Percentiles rank a stretch among this genome's conserved stretches.
Evolutionary conservation across 2,329 filamentous ascomycete genomes (phyloP).

Genomic region (Aspergillus pseudonomiae): DNA sequence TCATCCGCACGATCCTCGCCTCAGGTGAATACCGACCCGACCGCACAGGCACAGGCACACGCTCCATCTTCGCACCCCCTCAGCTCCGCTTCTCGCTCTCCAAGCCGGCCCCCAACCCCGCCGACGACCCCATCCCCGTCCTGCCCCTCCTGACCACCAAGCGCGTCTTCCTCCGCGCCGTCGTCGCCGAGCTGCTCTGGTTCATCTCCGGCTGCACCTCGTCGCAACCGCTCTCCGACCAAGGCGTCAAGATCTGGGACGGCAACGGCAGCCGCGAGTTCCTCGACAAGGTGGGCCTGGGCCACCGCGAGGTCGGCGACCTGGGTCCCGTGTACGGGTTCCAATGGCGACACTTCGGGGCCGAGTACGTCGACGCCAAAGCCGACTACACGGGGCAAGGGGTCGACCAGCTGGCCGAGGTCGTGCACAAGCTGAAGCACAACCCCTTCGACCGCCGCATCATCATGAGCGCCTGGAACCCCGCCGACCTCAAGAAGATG

Average conservation of each 20-base stretch:
- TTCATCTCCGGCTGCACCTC: conserved; percentile 87
- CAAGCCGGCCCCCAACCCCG: conserved; percentile 49
- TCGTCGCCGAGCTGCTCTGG: conserved; percentile 93
- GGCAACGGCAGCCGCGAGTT: conserved; percentile 91
- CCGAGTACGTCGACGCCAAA: conserved; percentile 77
- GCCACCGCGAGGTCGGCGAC: conserved; percentile 82
- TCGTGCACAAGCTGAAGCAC: conserved; percentile 81
- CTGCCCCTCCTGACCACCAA: conserved; percentile 96
- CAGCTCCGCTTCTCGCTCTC: conserved; percentile 87
- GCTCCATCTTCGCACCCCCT: conserved; percentile 82
- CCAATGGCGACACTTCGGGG: conserved; percentile 98
- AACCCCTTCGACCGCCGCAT: conserved; percentile 89
- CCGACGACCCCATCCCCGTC: conserved; percentile 58
- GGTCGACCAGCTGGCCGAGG: conserved; percentile 88
- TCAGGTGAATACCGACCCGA: conserved; percentile 88
- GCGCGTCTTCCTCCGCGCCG: conserved; percentile 88
- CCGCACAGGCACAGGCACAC: conserved; percentile 89
- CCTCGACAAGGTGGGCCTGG: conserved; percentile 81
- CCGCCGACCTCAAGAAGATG: conserved; percentile 81
- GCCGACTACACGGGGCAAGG: conserved; percentile 86
- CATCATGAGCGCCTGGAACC: conserved; percentile 93
- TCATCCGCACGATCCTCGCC: conserved; percentile 82
- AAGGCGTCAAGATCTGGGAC: conserved; percentile 96
- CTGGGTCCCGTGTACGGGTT: conserved; percentile 96
- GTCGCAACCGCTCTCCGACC: conserved; percentile 72